Evolutionary conservation across 2,329 filamentous ascomycete genomes (phyloP).

Genomic region (Nigrospora osmanthi): DNA sequence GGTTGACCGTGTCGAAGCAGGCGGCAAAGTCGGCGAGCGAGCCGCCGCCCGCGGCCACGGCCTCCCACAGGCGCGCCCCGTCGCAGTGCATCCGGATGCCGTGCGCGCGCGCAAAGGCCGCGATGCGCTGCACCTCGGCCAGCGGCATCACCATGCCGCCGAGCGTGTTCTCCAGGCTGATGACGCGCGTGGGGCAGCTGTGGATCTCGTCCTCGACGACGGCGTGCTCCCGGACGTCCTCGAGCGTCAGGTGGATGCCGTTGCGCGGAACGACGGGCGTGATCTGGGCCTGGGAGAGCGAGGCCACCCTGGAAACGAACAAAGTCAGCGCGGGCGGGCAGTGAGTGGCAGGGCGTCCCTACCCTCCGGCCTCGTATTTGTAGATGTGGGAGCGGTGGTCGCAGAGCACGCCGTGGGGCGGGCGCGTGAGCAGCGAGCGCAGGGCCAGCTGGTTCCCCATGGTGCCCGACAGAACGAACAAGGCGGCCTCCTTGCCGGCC

Average conservation of each 20-base stretch:
- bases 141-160: constrained; percentile 26
- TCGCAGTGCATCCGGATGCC: constrained; percentile 40
- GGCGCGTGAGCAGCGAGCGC: constrained; percentile 60
- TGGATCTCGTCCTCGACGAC: constrained; percentile 33
- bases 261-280: constrained; percentile 32
- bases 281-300: constrained; percentile 56
- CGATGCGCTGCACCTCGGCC: constrained; percentile 22
- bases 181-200: constrained; percentile 29
- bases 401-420: constrained; percentile 63
- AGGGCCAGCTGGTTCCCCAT: constrained; percentile 78
- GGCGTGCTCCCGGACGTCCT: constrained; percentile 27
- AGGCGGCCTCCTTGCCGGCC: constrained; percentile 56
- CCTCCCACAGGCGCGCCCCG: constrained; percentile 45
- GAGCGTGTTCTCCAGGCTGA: constrained; percentile 34
- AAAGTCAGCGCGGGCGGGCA: not conserved
- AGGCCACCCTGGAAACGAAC: constrained; percentile 34
- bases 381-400: constrained; percentile 64
- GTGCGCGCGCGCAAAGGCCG: constrained; percentile 22
- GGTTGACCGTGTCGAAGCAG: constrained; percentile 37
- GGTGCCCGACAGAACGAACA: constrained; percentile 70
- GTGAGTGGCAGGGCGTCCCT: constrained; percentile 3
- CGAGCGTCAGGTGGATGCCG: constrained; percentile 30
- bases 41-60: constrained; percentile 32
- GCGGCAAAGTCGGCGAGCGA: constrained; percentile 31
- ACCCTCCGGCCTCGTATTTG: constrained; percentile 44